Conservation (phyloP, 2,329 filamentous ascomycete genomes). For the Drechslerella stenobrocha region DNA sequence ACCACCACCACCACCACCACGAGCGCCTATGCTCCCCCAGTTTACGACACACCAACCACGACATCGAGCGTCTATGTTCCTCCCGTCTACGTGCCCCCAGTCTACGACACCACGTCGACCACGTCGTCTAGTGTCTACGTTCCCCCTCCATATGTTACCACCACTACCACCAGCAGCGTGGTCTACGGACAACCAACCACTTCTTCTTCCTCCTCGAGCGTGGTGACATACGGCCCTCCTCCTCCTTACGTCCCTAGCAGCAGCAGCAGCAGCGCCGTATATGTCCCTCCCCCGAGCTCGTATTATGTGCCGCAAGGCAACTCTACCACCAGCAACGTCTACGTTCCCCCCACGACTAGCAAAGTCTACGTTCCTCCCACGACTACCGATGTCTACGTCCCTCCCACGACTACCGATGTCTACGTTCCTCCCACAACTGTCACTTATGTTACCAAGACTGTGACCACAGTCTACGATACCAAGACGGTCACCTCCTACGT, state of each 20-base stretch:
- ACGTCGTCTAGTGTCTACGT: constrained; percentile 17
- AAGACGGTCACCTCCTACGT: constrained; percentile 27
- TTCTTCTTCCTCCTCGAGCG: constrained; percentile 9
- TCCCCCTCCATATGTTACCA: constrained; percentile 17
- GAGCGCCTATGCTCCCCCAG: neutral
- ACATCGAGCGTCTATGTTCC: neutral
- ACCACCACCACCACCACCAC: constrained; percentile 1
- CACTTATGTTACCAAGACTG: constrained; percentile 51
- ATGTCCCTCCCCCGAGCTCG: constrained; percentile 18
- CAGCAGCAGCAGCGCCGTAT: constrained; percentile 11
- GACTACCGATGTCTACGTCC: constrained; percentile 53
- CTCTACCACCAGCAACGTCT: constrained; percentile 24
- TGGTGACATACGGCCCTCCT: constrained; percentile 6
- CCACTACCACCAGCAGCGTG: constrained; percentile 21
- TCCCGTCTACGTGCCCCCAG: constrained; percentile 9
- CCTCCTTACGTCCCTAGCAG: constrained; percentile 18
- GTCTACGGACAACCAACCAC: constrained; percentile 9
- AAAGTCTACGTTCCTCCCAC: constrained; percentile 52
- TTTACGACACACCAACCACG: neutral
- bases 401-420: constrained; percentile 45
- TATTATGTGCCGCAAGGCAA: constrained; percentile 33
- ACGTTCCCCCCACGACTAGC: constrained; percentile 51
- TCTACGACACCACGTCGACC: constrained; percentile 14
- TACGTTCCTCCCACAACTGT: constrained; percentile 50
- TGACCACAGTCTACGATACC: constrained; percentile 47